Base-by-base conservation (phyloP, 2,329 filamentous ascomycete genomes). In the Xylaria sp. region DNA sequence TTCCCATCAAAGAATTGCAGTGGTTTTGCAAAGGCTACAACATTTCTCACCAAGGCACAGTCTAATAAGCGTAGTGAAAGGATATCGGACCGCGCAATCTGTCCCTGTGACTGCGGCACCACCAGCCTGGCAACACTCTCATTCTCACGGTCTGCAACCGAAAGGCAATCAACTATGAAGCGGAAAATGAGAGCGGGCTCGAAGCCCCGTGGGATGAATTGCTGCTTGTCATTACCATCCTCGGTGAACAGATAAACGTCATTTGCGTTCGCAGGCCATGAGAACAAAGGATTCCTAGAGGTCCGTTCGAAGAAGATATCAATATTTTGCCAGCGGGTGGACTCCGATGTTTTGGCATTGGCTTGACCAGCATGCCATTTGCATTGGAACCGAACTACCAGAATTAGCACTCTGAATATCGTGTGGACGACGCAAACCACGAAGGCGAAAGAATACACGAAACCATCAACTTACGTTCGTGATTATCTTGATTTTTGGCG, bases 1-100 rank as follows among this genome's bases (percentile, higher is more conserved):
- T 61, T 48, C 17, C 59, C 26, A 26, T 61, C 59, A 26, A 38
- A 61, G 26, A 61, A 61, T 51, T 61, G 59, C n/a, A 61, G 44
- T 61, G 59, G 59, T 61, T 48, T 61, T 15, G 42, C 42, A 15
- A 61, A 61, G 44, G 44, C 17, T n/a, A 48, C 59, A 20, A 61
- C 40, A 15, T 36, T 40, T 23, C 42, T 61, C 28, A 48, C 59
- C 28, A 26, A 38, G 15, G 59, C 20, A 11, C 44, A 61, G 20
- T 23, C 59, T 11, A 61, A 17, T 15, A 61, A 49, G 9, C 59
- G 59, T 33, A 61, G n/a, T n/a, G 59, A 40, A n/a, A 61, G n/a
- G 42, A 61, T 61, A 20, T 61, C 59, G 17, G 59, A 61, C 23
- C 59, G 59, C 7, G n/a, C 44, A 40, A 61, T 61, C 20, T 61